Base-by-base conservation (phyloP, 2,329 filamentous ascomycete genomes). In the Trichophyton simii region DNA sequence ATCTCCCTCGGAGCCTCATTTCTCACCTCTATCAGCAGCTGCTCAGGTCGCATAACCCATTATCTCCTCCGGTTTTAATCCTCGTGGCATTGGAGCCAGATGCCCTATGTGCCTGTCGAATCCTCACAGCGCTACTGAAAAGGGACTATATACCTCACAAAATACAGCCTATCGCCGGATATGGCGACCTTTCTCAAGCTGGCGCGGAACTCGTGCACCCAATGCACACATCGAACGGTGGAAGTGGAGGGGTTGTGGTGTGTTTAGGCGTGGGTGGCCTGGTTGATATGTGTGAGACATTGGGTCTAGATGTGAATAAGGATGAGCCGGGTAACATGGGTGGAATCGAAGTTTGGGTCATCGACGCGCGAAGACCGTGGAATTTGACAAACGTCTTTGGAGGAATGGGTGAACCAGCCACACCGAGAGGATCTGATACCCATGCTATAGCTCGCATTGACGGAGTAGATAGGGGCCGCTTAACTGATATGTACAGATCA, bases 141-240 rank as follows among this genome's bases (percentile, higher is more conserved):
- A 88, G 92, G 80, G 94, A 99, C 79, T 97, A 95, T 72, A 95
- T 99, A 67, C 89, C 88, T 13, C 92, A 97, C 78, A 97, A 96
- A 76, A 96, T 97, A 70, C 89, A 96, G 70, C 94, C 94, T 0
- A 87, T 99, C 60, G 85, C 89, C 20, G 94, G 94, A 61, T 97
- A 96, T 83, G 86, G 84, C 66, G 94, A 97, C 72, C 83, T 99
- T 55, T 82, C 89, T 70, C 86, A 84, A 67, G 87, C 87, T 22
- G 91, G 91, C 54, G 82, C 83, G 69, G 85, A 91, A 66, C 80
- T 95, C 52, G 87, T 96, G 46, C 81, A 80, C 60, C 91, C 91
- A 9, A 91, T 96, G 89, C 91, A 90, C 80, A 86, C 88, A 70
- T 85, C 84, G 34, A 82, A 87, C 62, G 92, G 92, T 25, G 92